phyloP scores from a whole-genome alignment of 352 stramenopile genomes.

The Phytophthora pluvialis region DNA sequence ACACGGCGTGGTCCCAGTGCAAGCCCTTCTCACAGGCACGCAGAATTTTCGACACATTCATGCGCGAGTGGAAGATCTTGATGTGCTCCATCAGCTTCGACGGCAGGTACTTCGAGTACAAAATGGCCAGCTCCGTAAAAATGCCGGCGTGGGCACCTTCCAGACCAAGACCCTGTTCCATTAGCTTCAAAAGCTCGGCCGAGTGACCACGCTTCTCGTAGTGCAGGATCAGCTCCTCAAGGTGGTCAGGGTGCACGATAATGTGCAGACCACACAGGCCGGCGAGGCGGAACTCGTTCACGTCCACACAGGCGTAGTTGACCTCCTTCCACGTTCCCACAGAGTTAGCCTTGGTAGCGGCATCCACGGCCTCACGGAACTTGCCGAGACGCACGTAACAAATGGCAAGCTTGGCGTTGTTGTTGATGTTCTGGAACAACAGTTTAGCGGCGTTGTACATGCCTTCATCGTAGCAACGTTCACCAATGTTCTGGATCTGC shows the following conservation, averaged over 20 bases:
- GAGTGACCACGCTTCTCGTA: constrained; percentile 99
- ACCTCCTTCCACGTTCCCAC: constrained; percentile 99
- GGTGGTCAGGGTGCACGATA: constrained; percentile 99
- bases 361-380: constrained; percentile 99
- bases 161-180: constrained; percentile 98
- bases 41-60: constrained; percentile 98
- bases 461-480: constrained; percentile 98
- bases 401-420: constrained; percentile 99
- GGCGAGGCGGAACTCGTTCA: constrained; percentile 98
- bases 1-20: constrained; percentile 98
- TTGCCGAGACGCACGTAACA: constrained; percentile 99
- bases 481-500: constrained; percentile 99
- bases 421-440: constrained; percentile 99
- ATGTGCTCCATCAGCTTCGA: constrained; percentile 99
- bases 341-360: constrained; percentile 98
- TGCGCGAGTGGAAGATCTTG: constrained; percentile 99
- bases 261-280: constrained; percentile 98
- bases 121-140: constrained; percentile 99
- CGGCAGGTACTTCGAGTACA: constrained; percentile 99
- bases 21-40: constrained; percentile 98
- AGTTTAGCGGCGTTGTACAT: constrained; percentile 99
- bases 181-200: constrained; percentile 96
- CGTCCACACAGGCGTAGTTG: constrained; percentile 98
- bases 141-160: constrained; percentile 99
- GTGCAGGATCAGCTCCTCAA: constrained; percentile 99